These are phyloP conservation scores for Diplodia corticola DNA, from an alignment of 2,329 filamentous ascomycete species.

Conservation along the genomic window DNA sequence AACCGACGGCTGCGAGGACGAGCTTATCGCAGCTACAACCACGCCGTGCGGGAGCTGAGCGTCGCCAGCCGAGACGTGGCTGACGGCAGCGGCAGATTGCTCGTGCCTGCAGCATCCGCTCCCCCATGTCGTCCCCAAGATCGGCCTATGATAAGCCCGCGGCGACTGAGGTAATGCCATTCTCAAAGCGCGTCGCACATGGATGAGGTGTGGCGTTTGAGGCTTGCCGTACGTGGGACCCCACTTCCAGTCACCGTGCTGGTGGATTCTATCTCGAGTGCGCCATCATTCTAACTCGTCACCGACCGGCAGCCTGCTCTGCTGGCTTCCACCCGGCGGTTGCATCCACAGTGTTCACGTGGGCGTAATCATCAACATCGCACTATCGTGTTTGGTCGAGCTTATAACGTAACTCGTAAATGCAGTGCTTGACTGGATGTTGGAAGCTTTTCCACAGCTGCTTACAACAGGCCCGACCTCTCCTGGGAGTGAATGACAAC, in stretches of 20 bases:
- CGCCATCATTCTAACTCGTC: neutral
- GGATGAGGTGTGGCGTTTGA: neutral
- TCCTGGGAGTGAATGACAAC: neutral
- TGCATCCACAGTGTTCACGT: too few species aligned
- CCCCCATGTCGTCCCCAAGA: neutral
- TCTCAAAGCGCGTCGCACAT: slow-evolving; percentile 1
- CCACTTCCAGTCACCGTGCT: neutral
- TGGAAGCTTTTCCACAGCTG: neutral
- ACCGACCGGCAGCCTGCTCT: neutral
- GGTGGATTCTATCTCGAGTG: neutral
- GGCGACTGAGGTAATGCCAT: slow-evolving; percentile 16
- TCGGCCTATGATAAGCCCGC: slow-evolving; percentile 5
- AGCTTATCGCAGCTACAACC: slow-evolving; percentile 3
- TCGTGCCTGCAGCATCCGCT: neutral
- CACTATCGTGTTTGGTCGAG: neutral
- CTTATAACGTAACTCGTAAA: neutral
- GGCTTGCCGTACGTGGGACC: neutral
- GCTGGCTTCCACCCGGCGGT: neutral
- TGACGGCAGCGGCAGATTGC: neutral
- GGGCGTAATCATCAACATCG: neutral
- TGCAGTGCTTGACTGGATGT: neutral
- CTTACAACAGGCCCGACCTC: neutral
- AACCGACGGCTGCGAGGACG: neutral
- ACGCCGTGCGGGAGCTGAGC: neutral
- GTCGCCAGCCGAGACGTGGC: neutral